phyloP scores from a whole-genome alignment of 352 stramenopile species.

The Phytophthora boehmeriae region DNA sequence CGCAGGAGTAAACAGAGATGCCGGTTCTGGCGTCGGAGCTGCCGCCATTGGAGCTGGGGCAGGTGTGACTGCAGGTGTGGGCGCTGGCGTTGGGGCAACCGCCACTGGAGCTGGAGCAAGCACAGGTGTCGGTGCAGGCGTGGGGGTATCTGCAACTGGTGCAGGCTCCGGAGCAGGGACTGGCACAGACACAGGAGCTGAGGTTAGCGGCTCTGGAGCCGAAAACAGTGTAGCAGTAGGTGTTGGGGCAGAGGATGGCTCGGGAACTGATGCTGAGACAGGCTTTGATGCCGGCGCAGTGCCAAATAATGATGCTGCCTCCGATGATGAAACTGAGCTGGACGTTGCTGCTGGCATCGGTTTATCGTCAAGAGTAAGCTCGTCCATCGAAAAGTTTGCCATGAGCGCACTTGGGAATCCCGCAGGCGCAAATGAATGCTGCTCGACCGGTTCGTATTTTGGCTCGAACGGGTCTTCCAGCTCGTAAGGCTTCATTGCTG shows the following conservation, averaged over 20 bases:
- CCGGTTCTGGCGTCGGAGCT: constrained; percentile 3
- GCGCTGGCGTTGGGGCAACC: neutral
- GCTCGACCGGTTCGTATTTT: constrained; percentile 19
- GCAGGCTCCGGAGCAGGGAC: constrained; percentile 1
- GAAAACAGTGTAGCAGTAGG: constrained; percentile 12
- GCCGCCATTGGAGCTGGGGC: constrained; percentile 4
- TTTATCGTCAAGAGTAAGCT: constrained; percentile 39
- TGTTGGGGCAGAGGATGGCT: constrained; percentile 14
- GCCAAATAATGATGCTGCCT: constrained; percentile 38
- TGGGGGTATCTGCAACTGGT: too few relatives aligned
- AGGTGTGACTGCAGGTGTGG: neutral
- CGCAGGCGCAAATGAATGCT: constrained; percentile 14
- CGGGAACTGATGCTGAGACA: constrained; percentile 13
- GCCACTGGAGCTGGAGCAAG: neutral
- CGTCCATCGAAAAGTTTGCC: constrained; percentile 57
- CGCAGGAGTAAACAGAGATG: constrained; percentile 9
- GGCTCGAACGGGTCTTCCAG: constrained; percentile 34
- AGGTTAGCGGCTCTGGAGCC: constrained; percentile 11
- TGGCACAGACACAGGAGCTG: constrained; percentile 13
- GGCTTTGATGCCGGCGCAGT: constrained; percentile 12
- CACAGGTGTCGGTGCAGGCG: constrained; percentile 2
- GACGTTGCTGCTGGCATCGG: constrained; percentile 19
- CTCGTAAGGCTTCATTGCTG: constrained; percentile 43
- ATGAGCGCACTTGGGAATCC: constrained; percentile 43
- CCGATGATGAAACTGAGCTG: constrained; percentile 16